Base-by-base conservation (phyloP, 2,329 filamentous ascomycete genomes). In the Monosporascus sp. region DNA sequence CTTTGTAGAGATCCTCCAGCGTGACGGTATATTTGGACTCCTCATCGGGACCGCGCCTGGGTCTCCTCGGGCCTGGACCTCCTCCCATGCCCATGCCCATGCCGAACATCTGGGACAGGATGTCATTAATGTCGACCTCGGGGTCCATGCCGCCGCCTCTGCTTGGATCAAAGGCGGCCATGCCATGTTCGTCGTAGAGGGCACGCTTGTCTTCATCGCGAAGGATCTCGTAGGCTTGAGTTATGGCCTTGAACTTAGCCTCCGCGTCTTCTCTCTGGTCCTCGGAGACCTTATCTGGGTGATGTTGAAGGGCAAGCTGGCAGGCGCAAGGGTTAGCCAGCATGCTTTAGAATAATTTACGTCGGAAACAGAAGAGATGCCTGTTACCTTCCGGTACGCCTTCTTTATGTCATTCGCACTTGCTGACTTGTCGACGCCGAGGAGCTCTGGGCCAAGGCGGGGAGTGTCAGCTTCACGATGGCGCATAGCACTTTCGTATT, bases 211-310 rank as follows among this genome's bases (percentile, higher is more conserved):
- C 85, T 58, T 97, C 93, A 78, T 99, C 93, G 74, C 85, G 88
- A 52, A 99, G 90, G 68, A 99, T 97, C 70, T 99, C 94, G 78
- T 99, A 99, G 63, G 94, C 94, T 74, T 95, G 88, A 55, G 89
- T 92, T 54, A 96, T 87, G 52, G 86, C 78, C 76, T 99, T 99
- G 85, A 99, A 99, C 67, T 87, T 91, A 67, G 86, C 80, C 71
- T 97, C 94, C 56, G 94, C 90, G 61, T 87, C 88, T 68, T 86
- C 86, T 62, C 93, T 87, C 67, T 92, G 85, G 27, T 88, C 85
- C 72, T 93, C 90, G 62, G 91, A 79, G 53, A 96, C 94, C 76
- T 99, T 99, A 76, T 99, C 94, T 47, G 94, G 94, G 68, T 99
- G 94, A 67, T 91, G 89, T 69, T 85, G 83, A 51, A 97, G 81